A percentile compares a stretch with the other conserved stretches of the same genome.
phyloP scores from a whole-genome alignment of 306 rosid genomes.

The Heteromeles arbutifolia region DNA sequence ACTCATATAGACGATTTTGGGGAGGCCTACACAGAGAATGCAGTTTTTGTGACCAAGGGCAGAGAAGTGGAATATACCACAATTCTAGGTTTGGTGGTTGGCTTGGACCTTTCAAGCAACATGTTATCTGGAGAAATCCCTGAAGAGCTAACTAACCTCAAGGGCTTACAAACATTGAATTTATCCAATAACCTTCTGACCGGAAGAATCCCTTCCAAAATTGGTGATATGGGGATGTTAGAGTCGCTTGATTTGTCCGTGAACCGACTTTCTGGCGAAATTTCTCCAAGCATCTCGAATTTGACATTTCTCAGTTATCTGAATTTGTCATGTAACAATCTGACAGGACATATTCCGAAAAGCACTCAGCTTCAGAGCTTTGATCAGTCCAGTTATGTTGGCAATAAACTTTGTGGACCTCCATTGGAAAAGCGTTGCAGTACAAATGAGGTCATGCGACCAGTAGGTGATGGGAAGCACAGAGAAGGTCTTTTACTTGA shows the following conservation, averaged over 20 bases:
- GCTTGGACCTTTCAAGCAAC: conserved; percentile 1
- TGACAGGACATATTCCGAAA: not conserved
- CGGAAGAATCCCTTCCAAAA: not conserved
- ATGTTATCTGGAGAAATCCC: not conserved
- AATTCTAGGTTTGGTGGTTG: not conserved
- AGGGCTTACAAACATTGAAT: not conserved
- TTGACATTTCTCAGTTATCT: not conserved
- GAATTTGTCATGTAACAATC: conserved; percentile 8
- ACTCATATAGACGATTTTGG: no score
- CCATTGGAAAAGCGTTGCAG: not conserved
- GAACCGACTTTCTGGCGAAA: conserved; percentile 1
- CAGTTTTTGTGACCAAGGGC: not conserved
- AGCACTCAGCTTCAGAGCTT: conserved; percentile 8
- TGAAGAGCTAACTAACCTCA: not conserved
- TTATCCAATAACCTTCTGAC: not conserved
- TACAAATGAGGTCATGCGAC: not conserved
- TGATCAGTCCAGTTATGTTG: not conserved
- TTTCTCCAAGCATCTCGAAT: not conserved
- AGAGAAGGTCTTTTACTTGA: conserved; percentile 4
- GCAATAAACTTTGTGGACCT: conserved; percentile 3
- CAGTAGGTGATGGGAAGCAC: not conserved
- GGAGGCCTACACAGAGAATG: not conserved
- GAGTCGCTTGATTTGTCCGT: conserved; percentile 2
- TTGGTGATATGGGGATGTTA: not conserved
- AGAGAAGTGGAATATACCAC: not conserved